Evolutionary conservation across 306 rosid genomes (phyloP).

Genomic region (Lagenaria siceraria): DNA sequence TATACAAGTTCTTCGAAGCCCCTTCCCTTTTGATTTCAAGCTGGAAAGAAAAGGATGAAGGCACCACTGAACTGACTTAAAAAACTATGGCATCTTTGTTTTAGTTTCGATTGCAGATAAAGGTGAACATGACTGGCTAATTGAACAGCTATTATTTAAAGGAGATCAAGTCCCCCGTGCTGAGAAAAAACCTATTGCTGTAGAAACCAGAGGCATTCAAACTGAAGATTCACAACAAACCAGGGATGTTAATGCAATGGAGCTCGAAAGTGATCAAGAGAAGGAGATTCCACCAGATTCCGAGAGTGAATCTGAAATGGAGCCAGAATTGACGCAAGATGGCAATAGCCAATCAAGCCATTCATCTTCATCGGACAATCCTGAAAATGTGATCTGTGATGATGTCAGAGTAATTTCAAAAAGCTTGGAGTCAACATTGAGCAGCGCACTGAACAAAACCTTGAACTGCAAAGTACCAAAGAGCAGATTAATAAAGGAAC

Average conservation of each 20-base stretch:
- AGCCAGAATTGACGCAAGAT: constrained; percentile 14
- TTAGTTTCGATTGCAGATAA: constrained; percentile 33
- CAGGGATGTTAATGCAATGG: constrained; percentile 4
- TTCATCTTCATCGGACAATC: constrained; percentile 13
- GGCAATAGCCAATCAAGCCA: constrained; percentile 22
- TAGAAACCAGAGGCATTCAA: constrained; percentile 13
- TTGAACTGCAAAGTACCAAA: constrained; percentile 10
- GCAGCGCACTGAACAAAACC: constrained; percentile 12
- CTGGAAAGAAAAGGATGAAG: neutral
- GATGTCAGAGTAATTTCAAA: constrained; percentile 12
- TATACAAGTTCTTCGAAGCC: neutral
- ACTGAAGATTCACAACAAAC: constrained; percentile 2
- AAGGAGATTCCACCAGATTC: constrained; percentile 17
- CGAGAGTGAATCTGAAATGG: constrained; percentile 18
- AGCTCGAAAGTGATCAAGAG: constrained; percentile 6
- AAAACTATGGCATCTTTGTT: neutral
- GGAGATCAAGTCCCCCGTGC: neutral
- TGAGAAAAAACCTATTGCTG: neutral
- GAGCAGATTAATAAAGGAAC: constrained; percentile 13
- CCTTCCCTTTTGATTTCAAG: neutral
- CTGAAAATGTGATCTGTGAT: constrained; percentile 7
- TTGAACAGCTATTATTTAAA: constrained; percentile 33
- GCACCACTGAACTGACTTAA: neutral
- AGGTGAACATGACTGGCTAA: constrained; percentile 46
- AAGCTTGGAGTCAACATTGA: constrained; percentile 6